Percentiles rank a stretch among this genome's conserved stretches.
Conservation (phyloP, 345 rosid species). For the Euclidium syriacum region DNA sequence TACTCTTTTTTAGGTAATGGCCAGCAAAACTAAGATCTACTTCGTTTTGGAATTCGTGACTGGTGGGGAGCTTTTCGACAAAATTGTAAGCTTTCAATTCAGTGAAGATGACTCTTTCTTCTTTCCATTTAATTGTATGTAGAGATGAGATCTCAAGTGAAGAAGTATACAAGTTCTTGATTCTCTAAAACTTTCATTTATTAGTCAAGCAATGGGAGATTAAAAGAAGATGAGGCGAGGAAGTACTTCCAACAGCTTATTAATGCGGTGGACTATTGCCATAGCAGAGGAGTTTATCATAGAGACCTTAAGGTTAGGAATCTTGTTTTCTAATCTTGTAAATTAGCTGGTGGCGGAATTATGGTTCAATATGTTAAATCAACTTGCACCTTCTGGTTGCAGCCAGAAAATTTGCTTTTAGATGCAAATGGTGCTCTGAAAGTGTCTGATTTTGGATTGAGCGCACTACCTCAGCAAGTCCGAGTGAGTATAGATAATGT, state of each 20-base stretch:
- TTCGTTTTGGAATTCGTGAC: slow-evolving; percentile 90
- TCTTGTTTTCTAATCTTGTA: neutral
- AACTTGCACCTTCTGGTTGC: slow-evolving; percentile 20
- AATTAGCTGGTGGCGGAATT: neutral
- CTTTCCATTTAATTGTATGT: neutral
- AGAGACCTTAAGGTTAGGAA: slow-evolving; percentile 81
- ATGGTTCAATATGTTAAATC: neutral
- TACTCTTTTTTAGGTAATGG: slow-evolving; percentile 76
- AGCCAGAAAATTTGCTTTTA: slow-evolving; percentile 95
- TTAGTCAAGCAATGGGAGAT: slow-evolving; percentile 86
- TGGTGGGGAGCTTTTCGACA: slow-evolving; percentile 98
- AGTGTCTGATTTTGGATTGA: slow-evolving; percentile 97
- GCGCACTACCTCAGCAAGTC: slow-evolving; percentile 99
- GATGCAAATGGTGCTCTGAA: slow-evolving; percentile 82
- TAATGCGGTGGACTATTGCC: slow-evolving; percentile 95
- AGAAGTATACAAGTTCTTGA: neutral
- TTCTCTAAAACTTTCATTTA: neutral
- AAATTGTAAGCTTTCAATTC: slow-evolving; percentile 60
- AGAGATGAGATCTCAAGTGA: neutral
- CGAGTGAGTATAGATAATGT: slow-evolving; percentile 46
- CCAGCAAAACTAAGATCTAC: slow-evolving; percentile 93
- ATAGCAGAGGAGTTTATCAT: slow-evolving; percentile 92
- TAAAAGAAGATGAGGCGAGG: slow-evolving; percentile 96
- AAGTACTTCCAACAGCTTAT: slow-evolving; percentile 94
- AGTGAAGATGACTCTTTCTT: neutral